Base-by-base conservation (phyloP, 306 rosid genomes). In the Castanea mollissima region DNA sequence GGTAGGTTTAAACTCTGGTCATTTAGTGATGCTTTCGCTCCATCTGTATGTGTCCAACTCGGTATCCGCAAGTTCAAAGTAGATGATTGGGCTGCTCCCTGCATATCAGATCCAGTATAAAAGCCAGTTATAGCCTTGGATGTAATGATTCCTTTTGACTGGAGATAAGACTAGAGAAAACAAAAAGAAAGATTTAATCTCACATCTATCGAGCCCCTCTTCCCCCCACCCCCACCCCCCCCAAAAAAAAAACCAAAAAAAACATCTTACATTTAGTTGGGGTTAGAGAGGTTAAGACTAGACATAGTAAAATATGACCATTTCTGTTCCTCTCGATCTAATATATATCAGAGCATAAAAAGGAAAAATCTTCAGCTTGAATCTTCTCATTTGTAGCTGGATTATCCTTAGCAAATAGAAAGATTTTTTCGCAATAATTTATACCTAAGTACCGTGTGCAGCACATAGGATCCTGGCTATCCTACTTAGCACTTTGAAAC, bases 21-120 rank as follows among this genome's bases (percentile, higher is more conserved):
- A 82, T 92, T 95, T 68, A 92, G 68, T 67, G 65, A 54, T 31
- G 74, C 92, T 73, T 81, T 84, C 21, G 94, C 90, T 70, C 84
- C 91, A 74, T 69, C 54, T 5, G 52, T 4, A 54, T 9, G 27
- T 12, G 96, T 92, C 99, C 99, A 95, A 55, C 86, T 81, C 10
- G 99, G 99, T 5, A 92, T 7, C 59, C 99, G 91, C 49, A 95
- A 69, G 68, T 92, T 92, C 79, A 94, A 79, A 44, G 85, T 83
- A 34, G 96, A 92, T 15, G 67, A 79, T 70, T 52, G 71, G 46
- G 74, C 81, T 10, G 65, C 38, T 21, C 74, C 88, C 93, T 93
- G 86, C 86, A 77, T 44, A 58, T 68, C 68, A 73, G 21, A 74
- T 72, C 55, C 76, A 56, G 34, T 56, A 80, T 65, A 51, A 62